Evolutionary conservation across 345 rosid species (phyloP), one percentile per base, ranked within the genome.

Genomic region (Isatis tinctoria): DNA sequence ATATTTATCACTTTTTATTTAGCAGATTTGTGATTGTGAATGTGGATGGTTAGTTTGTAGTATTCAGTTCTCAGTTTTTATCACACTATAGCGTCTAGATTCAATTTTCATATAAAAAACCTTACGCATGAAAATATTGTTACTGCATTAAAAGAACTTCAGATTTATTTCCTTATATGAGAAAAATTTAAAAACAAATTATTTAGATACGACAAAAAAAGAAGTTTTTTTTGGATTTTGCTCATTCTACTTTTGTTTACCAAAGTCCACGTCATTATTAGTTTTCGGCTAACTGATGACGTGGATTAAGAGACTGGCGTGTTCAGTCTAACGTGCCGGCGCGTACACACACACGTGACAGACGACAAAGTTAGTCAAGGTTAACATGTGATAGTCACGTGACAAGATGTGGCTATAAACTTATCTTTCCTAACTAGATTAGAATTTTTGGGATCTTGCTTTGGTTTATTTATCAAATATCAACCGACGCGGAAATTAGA

Each of bases 351-450:
- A 22, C 61, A 61, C 52, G 66, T 39, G 83, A 10, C 7, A 37
- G 12, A 17, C 39, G 9, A 17, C 32, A 65, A 65, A 56, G 22
- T 73, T 48, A 73, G 39, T 33, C 24, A 44, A 44, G 59, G 33
- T 26, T 14, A 35, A n/a, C 69, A 30, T 22, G 32, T 36, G 77
- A 26, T 4, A 4, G 58, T 48, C 82, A 74, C 73, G 78, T 75
- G 82, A 60, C 27, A n/a, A 11, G 10, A 17, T 63, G 22, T 68
- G 49, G 10, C 17, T 13, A 53, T 22, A 22, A 22, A 22, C 24
- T 8, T n/a, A 47, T 4, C 28, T 65, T 58, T 43, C 17, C 71
- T 66, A 63, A 65, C 2, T 44, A 10, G 27, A 26, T 62, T 13
- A 56, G 0, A 8, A 6, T 26, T 8, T 9, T 26, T 10, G 18